Evolutionary conservation across 2,329 filamentous ascomycete genomes (phyloP).

Genomic region (Colletotrichum brevisporum): DNA sequence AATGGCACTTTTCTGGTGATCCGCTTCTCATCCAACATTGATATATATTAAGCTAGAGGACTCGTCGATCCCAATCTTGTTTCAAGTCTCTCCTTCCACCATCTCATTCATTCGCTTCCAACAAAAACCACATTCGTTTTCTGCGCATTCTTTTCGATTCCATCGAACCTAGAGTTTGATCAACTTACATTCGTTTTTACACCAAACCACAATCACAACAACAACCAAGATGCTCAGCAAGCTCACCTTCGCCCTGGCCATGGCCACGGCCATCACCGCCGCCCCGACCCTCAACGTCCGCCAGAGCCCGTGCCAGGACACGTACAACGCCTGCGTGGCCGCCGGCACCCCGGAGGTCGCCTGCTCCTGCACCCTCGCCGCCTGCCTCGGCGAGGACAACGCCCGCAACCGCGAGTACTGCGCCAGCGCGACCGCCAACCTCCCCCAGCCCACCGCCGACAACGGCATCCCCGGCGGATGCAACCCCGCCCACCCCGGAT

Average conservation of each 20-base stretch:
- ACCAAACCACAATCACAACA: neutral
- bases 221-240: slow-evolving; percentile 19
- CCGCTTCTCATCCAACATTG: too few relatives aligned
- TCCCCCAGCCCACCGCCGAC: slow-evolving; percentile 17
- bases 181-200: neutral
- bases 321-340: slow-evolving; percentile 15
- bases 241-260: slow-evolving; percentile 24
- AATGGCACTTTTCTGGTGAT: too few relatives aligned
- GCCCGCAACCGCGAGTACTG: slow-evolving; percentile 32
- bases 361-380: slow-evolving; percentile 19
- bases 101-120: neutral
- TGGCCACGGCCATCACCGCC: slow-evolving; percentile 20
- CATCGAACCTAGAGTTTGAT: neutral
- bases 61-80: too few relatives aligned
- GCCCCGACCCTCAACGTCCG: slow-evolving; percentile 7
- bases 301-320: slow-evolving; percentile 11
- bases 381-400: slow-evolving; percentile 33
- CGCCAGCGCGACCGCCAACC: slow-evolving; percentile 16
- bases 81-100: neutral
- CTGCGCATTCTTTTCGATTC: neutral
- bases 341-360: slow-evolving; percentile 12
- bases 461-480: neutral
- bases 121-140: neutral
- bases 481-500: neutral
- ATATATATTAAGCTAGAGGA: too few relatives aligned